Evolutionary conservation across 2,329 filamentous ascomycete species (phyloP).

Genomic region (Colletotrichum neosansevieriae): DNA sequence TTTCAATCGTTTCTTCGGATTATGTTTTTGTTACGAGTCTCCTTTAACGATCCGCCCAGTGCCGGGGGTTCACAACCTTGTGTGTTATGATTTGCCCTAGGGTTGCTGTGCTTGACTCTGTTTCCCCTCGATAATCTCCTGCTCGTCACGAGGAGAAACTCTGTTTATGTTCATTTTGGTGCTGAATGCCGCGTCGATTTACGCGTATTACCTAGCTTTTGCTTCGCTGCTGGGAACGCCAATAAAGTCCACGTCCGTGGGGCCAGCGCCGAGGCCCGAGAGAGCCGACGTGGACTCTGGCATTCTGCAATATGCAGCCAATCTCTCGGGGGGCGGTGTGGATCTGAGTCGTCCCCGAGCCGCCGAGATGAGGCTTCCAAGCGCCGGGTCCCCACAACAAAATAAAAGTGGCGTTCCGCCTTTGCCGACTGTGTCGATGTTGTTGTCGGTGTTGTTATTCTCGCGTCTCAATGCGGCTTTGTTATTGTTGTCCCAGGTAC

Average conservation of each 20-base stretch:
- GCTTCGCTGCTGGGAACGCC: not conserved
- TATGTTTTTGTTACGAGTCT: not conserved
- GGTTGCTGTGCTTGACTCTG: not conserved
- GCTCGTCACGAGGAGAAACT: constrained; percentile 9
- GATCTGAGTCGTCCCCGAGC: constrained; percentile 5
- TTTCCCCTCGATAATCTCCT: not conserved
- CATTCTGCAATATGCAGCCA: not conserved
- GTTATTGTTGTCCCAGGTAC: not conserved
- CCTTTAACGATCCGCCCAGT: constrained; percentile 13
- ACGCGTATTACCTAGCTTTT: constrained; percentile 21
- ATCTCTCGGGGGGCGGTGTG: constrained; percentile 4
- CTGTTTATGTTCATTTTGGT: not conserved
- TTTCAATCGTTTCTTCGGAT: constrained; percentile 10
- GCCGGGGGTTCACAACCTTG: constrained; percentile 12
- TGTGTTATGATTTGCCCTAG: constrained; percentile 23
- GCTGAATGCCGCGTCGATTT: not conserved
- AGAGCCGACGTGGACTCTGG: not conserved
- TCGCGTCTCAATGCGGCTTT: not conserved
- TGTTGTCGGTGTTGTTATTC: not conserved
- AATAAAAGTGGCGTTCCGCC: not conserved
- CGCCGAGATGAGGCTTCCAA: constrained; percentile 13
- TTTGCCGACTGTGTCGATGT: not conserved
- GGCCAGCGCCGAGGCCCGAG: constrained; percentile 9
- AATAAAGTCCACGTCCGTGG: not conserved
- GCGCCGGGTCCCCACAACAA: not conserved